Conservation (phyloP, 2,329 filamentous ascomycete genomes). For the Sclerotinia nivalis region DNA sequence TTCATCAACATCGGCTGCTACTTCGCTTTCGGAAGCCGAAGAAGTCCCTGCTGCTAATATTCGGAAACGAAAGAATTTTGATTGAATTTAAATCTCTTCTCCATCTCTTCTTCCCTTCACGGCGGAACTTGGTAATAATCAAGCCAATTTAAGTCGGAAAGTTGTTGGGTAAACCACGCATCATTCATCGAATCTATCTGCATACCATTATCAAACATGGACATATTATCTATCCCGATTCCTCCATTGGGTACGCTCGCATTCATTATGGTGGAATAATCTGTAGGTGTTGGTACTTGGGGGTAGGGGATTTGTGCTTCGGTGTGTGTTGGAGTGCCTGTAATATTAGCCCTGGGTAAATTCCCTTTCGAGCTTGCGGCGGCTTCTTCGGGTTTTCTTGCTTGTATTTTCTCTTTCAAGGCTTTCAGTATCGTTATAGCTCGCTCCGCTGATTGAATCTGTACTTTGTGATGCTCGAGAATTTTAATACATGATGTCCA, state of each 20-base stretch:
- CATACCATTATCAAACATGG: slow-evolving; percentile 17
- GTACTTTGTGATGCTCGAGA: slow-evolving; percentile 14
- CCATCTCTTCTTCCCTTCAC: neutral
- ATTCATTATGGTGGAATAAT: neutral
- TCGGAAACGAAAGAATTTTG: no score
- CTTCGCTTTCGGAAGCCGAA: no score
- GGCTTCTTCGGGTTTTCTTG: neutral
- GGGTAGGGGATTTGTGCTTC: neutral
- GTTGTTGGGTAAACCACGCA: slow-evolving; percentile 22
- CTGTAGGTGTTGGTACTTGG: neutral
- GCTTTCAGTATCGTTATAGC: slow-evolving; percentile 2
- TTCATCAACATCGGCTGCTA: no score
- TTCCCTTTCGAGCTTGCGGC: neutral
- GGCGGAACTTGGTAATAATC: slow-evolving; percentile 17
- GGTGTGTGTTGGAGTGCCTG: neutral
- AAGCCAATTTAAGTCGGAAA: slow-evolving; percentile 19
- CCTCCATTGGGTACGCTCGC: neutral
- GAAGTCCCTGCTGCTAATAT: no score
- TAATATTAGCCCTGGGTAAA: neutral
- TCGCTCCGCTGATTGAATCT: slow-evolving; percentile 13
- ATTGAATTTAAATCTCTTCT: neutral
- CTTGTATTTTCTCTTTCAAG: slow-evolving; percentile 20
- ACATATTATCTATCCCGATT: neutral
- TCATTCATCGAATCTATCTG: slow-evolving; percentile 21
- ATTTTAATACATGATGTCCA: slow-evolving; percentile 19